Conservation (phyloP, 2,329 filamentous ascomycete species). For the Whalleya microplaca region DNA sequence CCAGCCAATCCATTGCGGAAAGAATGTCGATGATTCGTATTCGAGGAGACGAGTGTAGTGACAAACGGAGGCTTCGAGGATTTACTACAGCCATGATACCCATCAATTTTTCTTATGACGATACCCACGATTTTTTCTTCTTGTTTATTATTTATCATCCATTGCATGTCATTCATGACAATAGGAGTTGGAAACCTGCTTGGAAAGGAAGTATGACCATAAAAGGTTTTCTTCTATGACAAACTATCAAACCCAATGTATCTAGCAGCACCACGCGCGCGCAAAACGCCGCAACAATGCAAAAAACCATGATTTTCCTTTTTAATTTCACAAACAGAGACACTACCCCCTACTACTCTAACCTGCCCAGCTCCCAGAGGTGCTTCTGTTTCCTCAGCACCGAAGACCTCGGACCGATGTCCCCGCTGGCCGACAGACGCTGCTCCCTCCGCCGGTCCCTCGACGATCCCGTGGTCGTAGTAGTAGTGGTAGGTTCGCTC, state of each 20-base stretch:
- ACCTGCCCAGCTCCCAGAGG: not conserved
- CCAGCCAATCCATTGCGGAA: not conserved
- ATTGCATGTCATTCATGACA: not conserved
- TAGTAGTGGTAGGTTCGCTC: not conserved
- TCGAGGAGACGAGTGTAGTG: not conserved
- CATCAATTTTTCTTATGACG: not conserved
- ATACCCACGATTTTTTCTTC: not conserved
- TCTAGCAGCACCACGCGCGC: too few relatives aligned
- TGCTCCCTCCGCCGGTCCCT: not conserved
- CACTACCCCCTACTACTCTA: too few relatives aligned
- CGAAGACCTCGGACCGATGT: conserved; percentile 9
- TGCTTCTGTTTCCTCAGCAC: conserved; percentile 19
- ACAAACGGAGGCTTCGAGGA: not conserved
- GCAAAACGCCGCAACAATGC: not conserved
- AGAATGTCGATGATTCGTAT: not conserved
- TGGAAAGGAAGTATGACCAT: not conserved
- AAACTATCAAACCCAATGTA: not conserved
- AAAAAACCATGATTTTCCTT: not conserved
- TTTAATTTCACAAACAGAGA: not conserved
- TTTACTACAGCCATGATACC: not conserved
- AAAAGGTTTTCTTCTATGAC: not conserved
- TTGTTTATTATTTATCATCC: not conserved
- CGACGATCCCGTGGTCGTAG: not conserved
- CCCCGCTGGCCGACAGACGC: conserved; percentile 6
- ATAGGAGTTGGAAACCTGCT: too few relatives aligned